These are phyloP conservation scores for Arabis hirsuta DNA, from an alignment of 345 rosid genomes.

Conservation along the genomic window DNA sequence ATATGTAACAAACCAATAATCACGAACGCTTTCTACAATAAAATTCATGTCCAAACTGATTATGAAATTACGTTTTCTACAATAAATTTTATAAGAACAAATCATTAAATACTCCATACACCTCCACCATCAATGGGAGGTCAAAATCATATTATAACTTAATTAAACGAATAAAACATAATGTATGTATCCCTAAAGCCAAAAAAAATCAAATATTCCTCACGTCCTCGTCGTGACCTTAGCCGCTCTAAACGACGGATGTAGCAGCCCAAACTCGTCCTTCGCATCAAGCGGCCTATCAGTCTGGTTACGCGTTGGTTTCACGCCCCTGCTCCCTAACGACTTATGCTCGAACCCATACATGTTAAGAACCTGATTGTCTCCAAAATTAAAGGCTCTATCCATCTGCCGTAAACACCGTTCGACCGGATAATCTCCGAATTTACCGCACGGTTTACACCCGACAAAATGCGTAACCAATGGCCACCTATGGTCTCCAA, in stretches of 20 bases:
- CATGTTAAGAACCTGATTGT: conserved; percentile 70
- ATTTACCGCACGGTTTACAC: conserved; percentile 80
- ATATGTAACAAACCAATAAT: background rate
- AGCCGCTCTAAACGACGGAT: conserved; percentile 46
- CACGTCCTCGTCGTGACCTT: conserved; percentile 31
- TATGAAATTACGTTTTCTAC: conserved; percentile 17
- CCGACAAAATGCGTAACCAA: conserved; percentile 83
- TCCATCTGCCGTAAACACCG: conserved; percentile 79
- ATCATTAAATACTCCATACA: conserved; percentile 15
- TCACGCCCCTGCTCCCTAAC: conserved; percentile 52
- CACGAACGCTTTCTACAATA: background rate
- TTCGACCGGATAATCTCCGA: conserved; percentile 69
- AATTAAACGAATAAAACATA: conserved; percentile 4
- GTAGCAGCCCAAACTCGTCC: conserved; percentile 52
- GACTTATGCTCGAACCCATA: conserved; percentile 66
- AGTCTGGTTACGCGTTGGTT: conserved; percentile 54
- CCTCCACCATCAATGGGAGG: conserved; percentile 30
- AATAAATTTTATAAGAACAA: conserved; percentile 6
- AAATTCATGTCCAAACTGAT: background rate
- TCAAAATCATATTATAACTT: conserved; percentile 16
- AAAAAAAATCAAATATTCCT: background rate
- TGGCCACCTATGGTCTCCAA: conserved; percentile 80
- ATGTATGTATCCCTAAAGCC: conserved; percentile 12
- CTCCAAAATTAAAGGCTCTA: conserved; percentile 73
- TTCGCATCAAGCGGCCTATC: conserved; percentile 47